Percentiles rank a stretch among this genome's conserved stretches.
Conservation (phyloP, 495 filamentous ascomycete genomes). For the Cairneyella variabilis region DNA sequence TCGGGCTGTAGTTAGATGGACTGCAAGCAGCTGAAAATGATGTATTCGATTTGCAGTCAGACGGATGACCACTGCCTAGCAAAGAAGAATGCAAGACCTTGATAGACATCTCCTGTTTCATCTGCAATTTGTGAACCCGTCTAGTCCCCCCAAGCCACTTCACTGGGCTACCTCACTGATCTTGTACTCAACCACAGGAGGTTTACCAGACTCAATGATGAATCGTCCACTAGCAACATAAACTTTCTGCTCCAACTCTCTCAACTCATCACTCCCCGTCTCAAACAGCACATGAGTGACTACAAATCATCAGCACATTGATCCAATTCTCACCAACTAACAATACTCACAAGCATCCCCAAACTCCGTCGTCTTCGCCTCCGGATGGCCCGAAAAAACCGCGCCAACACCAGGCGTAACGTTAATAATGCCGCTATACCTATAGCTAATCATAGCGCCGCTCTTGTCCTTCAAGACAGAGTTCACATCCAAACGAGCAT, state of each 20-base stretch:
- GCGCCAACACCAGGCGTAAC: slow-evolving; percentile 34
- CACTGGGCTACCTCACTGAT: slow-evolving; percentile 60
- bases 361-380: slow-evolving; percentile 49
- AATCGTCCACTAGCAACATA: slow-evolving; percentile 55
- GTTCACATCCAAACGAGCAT: slow-evolving; percentile 50
- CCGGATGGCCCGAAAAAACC: slow-evolving; percentile 37
- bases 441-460: slow-evolving; percentile 39
- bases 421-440: slow-evolving; percentile 47
- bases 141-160: too few species aligned
- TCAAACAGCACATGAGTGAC: slow-evolving; percentile 53
- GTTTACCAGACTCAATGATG: slow-evolving; percentile 48
- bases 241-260: slow-evolving; percentile 45
- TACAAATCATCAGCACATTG: slow-evolving; percentile 17
- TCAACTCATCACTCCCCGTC: slow-evolving; percentile 47
- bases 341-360: slow-evolving; percentile 51
- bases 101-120: too few species aligned
- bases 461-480: slow-evolving; percentile 38
- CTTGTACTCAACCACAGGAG: slow-evolving; percentile 51
- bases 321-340: not conserved
- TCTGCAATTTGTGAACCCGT: too few species aligned
- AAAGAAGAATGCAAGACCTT: too few species aligned
- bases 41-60: too few species aligned
- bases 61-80: too few species aligned
- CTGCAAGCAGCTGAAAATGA: too few species aligned
- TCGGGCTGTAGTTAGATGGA: too few species aligned